Evolutionary conservation across 1,139 yeast genomes (phyloP).

Genomic region (Pichia sp.): DNA sequence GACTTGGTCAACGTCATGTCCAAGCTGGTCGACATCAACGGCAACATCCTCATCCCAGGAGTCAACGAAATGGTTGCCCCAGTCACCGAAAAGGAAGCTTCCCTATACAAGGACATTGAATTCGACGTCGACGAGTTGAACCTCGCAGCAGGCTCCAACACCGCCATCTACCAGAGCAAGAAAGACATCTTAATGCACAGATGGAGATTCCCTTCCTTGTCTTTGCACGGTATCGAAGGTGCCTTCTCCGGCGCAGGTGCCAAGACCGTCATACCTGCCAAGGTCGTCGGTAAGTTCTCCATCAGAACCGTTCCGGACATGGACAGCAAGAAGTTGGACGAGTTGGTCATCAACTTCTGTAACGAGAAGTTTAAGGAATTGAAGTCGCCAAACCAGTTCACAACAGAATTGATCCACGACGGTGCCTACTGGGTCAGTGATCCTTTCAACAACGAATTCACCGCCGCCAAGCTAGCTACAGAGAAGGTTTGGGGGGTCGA

Average conservation of each 20-base stretch:
- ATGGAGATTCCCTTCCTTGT: slow-evolving; percentile 97
- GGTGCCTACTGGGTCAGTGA: slow-evolving; percentile 96
- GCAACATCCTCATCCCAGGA: slow-evolving; percentile 84
- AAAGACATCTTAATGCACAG: slow-evolving; percentile 90
- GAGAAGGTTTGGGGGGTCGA: slow-evolving; percentile 90
- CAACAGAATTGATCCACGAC: slow-evolving; percentile 79
- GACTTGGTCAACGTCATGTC: slow-evolving; percentile 78
- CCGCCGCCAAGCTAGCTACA: slow-evolving; percentile 93
- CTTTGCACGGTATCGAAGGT: slow-evolving; percentile 96
- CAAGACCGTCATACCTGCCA: slow-evolving; percentile 95
- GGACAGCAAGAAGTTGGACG: slow-evolving; percentile 71
- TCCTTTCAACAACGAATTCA: slow-evolving; percentile 87
- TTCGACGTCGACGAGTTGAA: slow-evolving; percentile 81
- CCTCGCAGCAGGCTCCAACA: slow-evolving; percentile 82
- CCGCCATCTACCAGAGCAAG: slow-evolving; percentile 72
- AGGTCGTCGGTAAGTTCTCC: slow-evolving; percentile 89
- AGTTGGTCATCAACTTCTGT: slow-evolving; percentile 70
- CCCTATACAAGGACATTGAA: slow-evolving; percentile 79
- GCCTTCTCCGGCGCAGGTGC: slow-evolving; percentile 96
- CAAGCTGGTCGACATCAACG: slow-evolving; percentile 71
- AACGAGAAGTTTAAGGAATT: slow-evolving; percentile 60
- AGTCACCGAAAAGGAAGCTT: slow-evolving; percentile 72
- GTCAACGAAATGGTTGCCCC: slow-evolving; percentile 93
- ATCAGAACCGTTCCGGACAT: slow-evolving; percentile 96
- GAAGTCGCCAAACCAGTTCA: slow-evolving; percentile 69